Evolutionary conservation across 2,329 filamentous ascomycete genomes (phyloP).

Genomic region (Ascochyta rabiei): DNA sequence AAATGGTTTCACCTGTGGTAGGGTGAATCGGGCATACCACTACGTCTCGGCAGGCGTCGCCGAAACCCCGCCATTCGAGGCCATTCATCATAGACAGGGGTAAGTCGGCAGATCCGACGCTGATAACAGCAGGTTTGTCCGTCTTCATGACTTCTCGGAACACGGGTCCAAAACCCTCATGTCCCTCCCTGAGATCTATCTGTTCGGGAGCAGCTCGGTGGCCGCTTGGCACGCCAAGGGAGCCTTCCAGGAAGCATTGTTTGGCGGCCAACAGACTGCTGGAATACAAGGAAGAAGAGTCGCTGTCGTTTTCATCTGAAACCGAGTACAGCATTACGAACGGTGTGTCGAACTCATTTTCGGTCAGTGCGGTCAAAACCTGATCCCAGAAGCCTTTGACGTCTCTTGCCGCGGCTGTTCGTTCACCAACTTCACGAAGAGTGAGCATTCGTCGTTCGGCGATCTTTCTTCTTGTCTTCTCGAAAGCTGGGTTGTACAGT

Average conservation of each 20-base stretch:
- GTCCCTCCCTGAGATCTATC: conserved; percentile 72
- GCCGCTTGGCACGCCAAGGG: conserved; percentile 68
- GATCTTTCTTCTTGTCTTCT: conserved; percentile 79
- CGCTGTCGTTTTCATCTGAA: conserved; percentile 72
- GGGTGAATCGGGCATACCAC: conserved; percentile 81
- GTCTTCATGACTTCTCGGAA: conserved; percentile 77
- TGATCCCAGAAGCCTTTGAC: conserved; percentile 76
- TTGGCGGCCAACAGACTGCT: conserved; percentile 67
- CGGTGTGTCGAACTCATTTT: conserved; percentile 76
- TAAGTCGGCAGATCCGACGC: conserved; percentile 69
- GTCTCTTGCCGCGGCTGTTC: conserved; percentile 73
- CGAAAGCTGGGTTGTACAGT: conserved; percentile 80
- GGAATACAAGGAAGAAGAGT: conserved; percentile 73
- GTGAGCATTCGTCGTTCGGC: conserved; percentile 82
- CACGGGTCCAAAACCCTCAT: conserved; percentile 75
- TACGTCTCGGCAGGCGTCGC: conserved; percentile 71
- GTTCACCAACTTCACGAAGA: conserved; percentile 76
- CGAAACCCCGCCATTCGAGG: conserved; percentile 72
- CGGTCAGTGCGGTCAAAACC: conserved; percentile 71
- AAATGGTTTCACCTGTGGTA: conserved; percentile 72
- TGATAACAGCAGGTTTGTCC: conserved; percentile 70
- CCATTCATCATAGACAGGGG: conserved; percentile 69
- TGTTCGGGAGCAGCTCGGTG: conserved; percentile 66
- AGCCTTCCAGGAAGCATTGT: conserved; percentile 72
- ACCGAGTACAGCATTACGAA: conserved; percentile 81